Conservation (phyloP, 768 basidiomycete species). For the Termitomyces sp. region DNA sequence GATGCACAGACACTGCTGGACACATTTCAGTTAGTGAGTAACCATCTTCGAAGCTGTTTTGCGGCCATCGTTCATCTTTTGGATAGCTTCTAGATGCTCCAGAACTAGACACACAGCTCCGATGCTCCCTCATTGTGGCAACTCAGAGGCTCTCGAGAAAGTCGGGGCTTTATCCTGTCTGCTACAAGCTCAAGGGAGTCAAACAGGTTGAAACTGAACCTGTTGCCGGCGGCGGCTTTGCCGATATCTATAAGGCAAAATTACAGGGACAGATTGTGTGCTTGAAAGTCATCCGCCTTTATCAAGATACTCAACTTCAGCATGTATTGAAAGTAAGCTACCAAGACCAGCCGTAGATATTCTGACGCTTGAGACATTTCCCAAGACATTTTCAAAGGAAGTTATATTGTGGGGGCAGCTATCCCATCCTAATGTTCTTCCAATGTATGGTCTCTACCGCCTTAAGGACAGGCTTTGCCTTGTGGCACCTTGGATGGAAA, state of each 20-base stretch:
- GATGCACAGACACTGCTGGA: too few species aligned
- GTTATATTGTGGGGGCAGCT: not conserved
- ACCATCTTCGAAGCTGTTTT: too few species aligned
- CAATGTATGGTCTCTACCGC: constrained; percentile 1
- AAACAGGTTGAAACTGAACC: not conserved
- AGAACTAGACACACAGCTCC: not conserved
- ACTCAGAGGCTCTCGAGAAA: not conserved
- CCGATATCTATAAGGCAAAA: not conserved
- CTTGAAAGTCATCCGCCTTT: not conserved
- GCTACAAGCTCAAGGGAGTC: not conserved
- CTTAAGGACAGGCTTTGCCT: not conserved
- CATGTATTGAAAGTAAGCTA: not conserved
- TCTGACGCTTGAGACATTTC: not conserved
- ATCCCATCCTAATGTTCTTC: not conserved
- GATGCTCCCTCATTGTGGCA: not conserved
- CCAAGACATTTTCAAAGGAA: not conserved
- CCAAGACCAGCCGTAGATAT: too few species aligned
- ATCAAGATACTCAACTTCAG: not conserved
- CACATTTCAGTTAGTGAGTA: too few species aligned
- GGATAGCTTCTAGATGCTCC: not conserved
- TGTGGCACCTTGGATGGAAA: constrained; percentile 4
- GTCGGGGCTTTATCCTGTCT: not conserved
- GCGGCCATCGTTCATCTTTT: not conserved
- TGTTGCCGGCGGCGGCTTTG: not conserved
- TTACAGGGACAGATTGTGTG: not conserved